A percentile compares a stretch with the other conserved stretches of the same genome.
phyloP scores from a whole-genome alignment of 2,329 filamentous ascomycete species.

The Penicillium hordei region DNA sequence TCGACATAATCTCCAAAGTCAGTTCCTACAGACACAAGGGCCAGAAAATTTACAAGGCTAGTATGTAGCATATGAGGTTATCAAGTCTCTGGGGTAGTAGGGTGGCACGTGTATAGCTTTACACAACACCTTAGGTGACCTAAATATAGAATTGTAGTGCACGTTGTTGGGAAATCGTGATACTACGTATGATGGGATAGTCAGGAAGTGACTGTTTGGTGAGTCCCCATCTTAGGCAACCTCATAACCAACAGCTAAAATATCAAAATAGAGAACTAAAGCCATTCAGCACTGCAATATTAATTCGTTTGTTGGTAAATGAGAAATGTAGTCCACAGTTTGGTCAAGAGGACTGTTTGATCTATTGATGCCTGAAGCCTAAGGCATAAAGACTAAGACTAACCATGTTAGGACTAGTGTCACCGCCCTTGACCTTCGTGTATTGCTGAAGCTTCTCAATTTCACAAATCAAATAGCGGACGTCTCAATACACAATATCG shows the following conservation, averaged over 20 bases:
- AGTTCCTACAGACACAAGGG: not conserved
- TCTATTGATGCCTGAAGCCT: not conserved
- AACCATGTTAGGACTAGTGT: constrained; percentile 1
- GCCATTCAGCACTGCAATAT: too few relatives aligned
- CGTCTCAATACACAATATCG: not conserved
- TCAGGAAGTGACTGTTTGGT: not conserved
- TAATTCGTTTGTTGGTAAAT: not conserved
- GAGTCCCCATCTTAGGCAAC: not conserved
- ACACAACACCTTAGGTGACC: not conserved
- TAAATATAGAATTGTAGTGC: not conserved
- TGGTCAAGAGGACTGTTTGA: not conserved
- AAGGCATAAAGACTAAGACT: not conserved
- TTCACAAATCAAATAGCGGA: not conserved
- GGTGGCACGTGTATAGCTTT: not conserved
- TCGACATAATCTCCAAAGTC: not conserved
- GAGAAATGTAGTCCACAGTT: not conserved
- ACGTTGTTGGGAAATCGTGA: not conserved
- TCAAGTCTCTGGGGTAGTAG: not conserved
- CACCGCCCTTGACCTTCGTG: constrained; percentile 1
- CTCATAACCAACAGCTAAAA: too few relatives aligned
- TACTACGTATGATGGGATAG: not conserved
- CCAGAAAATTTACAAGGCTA: not conserved
- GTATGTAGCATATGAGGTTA: not conserved
- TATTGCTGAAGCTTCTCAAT: constrained; percentile 11
- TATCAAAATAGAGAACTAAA: not conserved